Evolutionary conservation across 1,139 yeast genomes (phyloP).

Genomic region (Candida sanyaensis): DNA sequence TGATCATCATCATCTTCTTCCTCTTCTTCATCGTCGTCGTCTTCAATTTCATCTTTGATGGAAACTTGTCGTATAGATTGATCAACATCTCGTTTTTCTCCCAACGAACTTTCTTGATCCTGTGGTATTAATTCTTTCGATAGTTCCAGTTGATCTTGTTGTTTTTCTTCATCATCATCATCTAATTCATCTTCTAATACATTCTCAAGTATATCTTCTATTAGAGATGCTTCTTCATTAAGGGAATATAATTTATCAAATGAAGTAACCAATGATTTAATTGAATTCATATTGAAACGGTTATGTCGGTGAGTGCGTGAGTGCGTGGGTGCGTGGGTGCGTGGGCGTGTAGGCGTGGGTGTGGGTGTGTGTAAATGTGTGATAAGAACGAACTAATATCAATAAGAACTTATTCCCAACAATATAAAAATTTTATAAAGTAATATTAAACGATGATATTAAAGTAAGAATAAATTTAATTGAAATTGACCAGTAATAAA

Average conservation of each 20-base stretch:
- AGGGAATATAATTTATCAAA: conserved; percentile 34
- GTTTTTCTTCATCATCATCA: conserved; percentile 9
- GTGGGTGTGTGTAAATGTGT: too few relatives aligned
- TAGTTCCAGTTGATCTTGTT: conserved; percentile 9
- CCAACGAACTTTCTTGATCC: conserved; percentile 15
- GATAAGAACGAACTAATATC: too few relatives aligned
- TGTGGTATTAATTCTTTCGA: conserved; percentile 20
- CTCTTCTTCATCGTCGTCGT: background rate
- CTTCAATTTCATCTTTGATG: background rate
- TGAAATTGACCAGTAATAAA: too few relatives aligned
- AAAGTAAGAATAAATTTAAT: too few relatives aligned
- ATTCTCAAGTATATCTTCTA: conserved; percentile 2
- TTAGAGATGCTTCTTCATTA: conserved; percentile 6
- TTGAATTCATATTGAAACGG: conserved; percentile 32
- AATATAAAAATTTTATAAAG: too few relatives aligned
- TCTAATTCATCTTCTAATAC: conserved; percentile 7
- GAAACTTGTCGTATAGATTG: conserved; percentile 1
- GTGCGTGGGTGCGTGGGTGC: background rate
- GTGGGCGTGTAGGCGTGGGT: too few relatives aligned
- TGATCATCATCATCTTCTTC: background rate
- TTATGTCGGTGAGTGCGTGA: background rate
- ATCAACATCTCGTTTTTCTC: background rate
- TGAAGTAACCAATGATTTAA: conserved; percentile 38
- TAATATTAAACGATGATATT: too few relatives aligned
- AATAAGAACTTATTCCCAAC: too few relatives aligned